Percentiles rank a stretch among this genome's conserved stretches.
Conservation (phyloP, 768 basidiomycete species). For the Kwoniella sp. region DNA sequence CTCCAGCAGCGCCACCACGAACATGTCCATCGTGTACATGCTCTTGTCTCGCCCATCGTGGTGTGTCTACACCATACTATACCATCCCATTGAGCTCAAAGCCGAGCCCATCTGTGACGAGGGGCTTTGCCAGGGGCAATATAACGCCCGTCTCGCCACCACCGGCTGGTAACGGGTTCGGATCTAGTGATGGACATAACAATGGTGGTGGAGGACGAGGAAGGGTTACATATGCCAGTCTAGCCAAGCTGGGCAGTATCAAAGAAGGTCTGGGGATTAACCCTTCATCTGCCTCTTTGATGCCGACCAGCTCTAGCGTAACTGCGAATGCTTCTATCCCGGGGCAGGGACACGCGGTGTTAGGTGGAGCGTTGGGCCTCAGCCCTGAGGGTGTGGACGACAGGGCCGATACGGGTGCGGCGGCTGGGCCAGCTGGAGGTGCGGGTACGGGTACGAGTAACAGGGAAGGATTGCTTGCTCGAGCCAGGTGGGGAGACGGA, state of each 20-base stretch:
- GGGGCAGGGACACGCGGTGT: background rate
- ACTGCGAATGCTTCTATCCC: background rate
- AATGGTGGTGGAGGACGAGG: constrained; percentile 11
- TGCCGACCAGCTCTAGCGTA: background rate
- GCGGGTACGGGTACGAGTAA: constrained; percentile 1
- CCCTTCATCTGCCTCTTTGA: background rate
- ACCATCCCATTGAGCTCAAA: constrained; percentile 8
- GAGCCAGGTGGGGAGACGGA: constrained; percentile 27
- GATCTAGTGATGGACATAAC: background rate
- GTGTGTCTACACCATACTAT: constrained; percentile 24
- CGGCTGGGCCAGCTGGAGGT: background rate
- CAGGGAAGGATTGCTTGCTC: constrained; percentile 20
- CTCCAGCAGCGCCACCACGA: constrained; percentile 2
- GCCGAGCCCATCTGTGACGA: constrained; percentile 4
- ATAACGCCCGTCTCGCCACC: constrained; percentile 11
- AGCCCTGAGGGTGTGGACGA: constrained; percentile 18
- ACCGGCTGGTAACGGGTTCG: background rate
- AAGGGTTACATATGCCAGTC: constrained; percentile 22
- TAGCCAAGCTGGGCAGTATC: constrained; percentile 26
- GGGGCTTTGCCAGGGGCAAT: constrained; percentile 18
- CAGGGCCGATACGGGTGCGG: background rate
- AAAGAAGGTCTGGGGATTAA: constrained; percentile 15
- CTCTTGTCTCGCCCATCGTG: constrained; percentile 27
- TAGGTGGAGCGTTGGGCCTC: constrained; percentile 9
- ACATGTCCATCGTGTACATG: constrained; percentile 40